These are phyloP conservation scores for Hemileia vastatrix DNA, from an alignment of 1,284 basidiomycete species.

Conservation along the genomic window DNA sequence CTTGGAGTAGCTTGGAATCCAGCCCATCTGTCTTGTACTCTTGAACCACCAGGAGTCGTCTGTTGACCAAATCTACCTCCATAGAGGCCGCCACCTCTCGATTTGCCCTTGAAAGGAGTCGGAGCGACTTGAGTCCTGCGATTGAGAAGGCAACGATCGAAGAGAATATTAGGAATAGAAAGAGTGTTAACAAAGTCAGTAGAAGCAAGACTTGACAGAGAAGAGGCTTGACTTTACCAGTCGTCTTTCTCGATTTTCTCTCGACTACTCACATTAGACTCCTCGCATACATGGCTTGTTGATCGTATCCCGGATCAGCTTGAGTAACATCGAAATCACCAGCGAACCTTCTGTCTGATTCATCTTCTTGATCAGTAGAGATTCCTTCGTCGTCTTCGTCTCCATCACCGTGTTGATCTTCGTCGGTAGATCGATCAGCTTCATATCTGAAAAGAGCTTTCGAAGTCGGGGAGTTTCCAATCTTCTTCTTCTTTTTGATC, in stretches of 20 bases:
- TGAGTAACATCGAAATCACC: slow-evolving; percentile 61
- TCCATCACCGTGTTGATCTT: slow-evolving; percentile 50
- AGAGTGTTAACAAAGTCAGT: too few relatives aligned
- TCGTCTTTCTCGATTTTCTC: too few relatives aligned
- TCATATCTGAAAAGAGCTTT: slow-evolving; percentile 56
- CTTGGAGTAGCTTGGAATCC: not conserved
- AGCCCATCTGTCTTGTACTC: not conserved
- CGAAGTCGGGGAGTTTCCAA: too few relatives aligned
- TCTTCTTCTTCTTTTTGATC: slow-evolving; percentile 28
- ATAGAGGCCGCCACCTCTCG: not conserved
- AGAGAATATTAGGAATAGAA: too few relatives aligned
- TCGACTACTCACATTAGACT: slow-evolving; percentile 52
- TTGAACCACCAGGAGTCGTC: not conserved
- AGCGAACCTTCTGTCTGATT: slow-evolving; percentile 61
- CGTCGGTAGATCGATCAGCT: slow-evolving; percentile 67
- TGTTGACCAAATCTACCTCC: not conserved
- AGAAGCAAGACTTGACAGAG: too few relatives aligned
- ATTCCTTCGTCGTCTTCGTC: slow-evolving; percentile 50
- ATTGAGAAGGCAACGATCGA: too few relatives aligned
- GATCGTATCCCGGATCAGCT: slow-evolving; percentile 62
- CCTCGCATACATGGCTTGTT: slow-evolving; percentile 57
- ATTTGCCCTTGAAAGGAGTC: not conserved
- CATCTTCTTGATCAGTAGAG: too few relatives aligned
- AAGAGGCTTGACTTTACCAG: too few relatives aligned
- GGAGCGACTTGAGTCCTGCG: not conserved